phyloP scores from a whole-genome alignment of 2,329 filamentous ascomycete genomes.

The Xylariaceae sp. region DNA sequence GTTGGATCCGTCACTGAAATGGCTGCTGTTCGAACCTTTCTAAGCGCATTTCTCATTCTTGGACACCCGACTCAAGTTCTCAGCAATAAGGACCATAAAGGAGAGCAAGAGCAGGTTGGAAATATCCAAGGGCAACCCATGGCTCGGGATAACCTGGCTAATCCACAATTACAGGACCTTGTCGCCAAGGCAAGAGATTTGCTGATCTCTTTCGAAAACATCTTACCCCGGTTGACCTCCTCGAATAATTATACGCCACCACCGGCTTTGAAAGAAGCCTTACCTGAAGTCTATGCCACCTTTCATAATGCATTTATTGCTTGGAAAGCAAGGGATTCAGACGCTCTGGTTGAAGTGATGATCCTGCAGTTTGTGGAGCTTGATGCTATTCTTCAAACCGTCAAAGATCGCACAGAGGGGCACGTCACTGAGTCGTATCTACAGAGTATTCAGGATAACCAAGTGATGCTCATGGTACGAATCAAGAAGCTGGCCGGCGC shows the following conservation, averaged over 20 bases:
- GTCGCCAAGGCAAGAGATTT: constrained; percentile 73
- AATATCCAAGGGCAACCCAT: constrained; percentile 40
- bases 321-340: constrained; percentile 78
- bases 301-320: constrained; percentile 76
- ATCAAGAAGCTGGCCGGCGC: constrained; percentile 73
- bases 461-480: constrained; percentile 70
- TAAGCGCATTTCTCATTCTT: constrained; percentile 74
- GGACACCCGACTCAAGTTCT: constrained; percentile 75
- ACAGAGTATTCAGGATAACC: constrained; percentile 74
- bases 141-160: constrained; percentile 49
- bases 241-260: constrained; percentile 64
- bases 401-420: constrained; percentile 71
- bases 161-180: constrained; percentile 63
- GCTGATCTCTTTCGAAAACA: constrained; percentile 71
- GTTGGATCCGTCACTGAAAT: constrained; percentile 60
- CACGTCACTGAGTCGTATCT: constrained; percentile 71
- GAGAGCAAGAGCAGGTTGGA: constrained; percentile 53
- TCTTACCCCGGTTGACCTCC: constrained; percentile 58
- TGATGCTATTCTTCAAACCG: constrained; percentile 76
- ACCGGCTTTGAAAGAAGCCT: constrained; percentile 53
- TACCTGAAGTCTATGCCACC: constrained; percentile 65
- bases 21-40: constrained; percentile 66
- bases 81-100: constrained; percentile 63
- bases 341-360: constrained; percentile 75
- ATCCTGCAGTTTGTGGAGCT: constrained; percentile 80